These are phyloP conservation scores for Hydnomerulius pinastri DNA, from an alignment of 768 basidiomycete genomes.

Conservation along the genomic window DNA sequence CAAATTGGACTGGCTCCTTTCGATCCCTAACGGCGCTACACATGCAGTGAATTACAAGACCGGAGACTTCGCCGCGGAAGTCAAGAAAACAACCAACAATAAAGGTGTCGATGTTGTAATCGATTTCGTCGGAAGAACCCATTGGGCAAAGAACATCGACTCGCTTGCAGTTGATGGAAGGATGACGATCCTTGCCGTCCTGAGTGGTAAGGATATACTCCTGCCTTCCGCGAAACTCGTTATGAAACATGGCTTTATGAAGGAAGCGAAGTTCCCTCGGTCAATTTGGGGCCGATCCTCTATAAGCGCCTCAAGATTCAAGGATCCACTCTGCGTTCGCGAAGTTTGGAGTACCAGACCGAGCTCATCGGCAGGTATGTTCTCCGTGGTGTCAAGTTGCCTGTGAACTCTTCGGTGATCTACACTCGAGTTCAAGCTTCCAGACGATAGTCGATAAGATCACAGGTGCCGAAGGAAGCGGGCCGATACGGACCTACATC, in stretches of 20 bases:
- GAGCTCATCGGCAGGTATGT: conserved; percentile 62
- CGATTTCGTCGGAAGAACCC: conserved; percentile 79
- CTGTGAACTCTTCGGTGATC: background rate
- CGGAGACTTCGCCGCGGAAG: conserved; percentile 74
- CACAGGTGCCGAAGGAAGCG: conserved; percentile 54
- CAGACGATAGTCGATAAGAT: conserved; percentile 57
- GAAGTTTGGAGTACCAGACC: conserved; percentile 74
- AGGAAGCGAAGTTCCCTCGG: conserved; percentile 54
- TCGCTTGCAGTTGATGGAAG: conserved; percentile 70
- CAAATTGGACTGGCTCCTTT: conserved; percentile 77
- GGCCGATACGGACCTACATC: conserved; percentile 71
- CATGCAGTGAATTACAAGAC: conserved; percentile 84
- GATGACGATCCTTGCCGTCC: conserved; percentile 65
- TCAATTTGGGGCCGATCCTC: conserved; percentile 68
- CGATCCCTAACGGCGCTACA: conserved; percentile 67
- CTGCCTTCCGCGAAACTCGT: conserved; percentile 17
- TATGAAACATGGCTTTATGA: conserved; percentile 19
- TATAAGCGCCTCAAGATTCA: conserved; percentile 86
- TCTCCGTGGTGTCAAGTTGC: background rate
- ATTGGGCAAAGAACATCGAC: conserved; percentile 75
- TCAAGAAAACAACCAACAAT: conserved; percentile 64
- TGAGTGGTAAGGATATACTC: conserved; percentile 56
- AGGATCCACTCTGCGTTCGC: conserved; percentile 83
- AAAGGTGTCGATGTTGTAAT: conserved; percentile 83
- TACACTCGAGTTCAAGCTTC: conserved; percentile 44